These are phyloP conservation scores for Myxozyma melibiosi DNA, from an alignment of 805 yeast species.

Conservation along the genomic window DNA sequence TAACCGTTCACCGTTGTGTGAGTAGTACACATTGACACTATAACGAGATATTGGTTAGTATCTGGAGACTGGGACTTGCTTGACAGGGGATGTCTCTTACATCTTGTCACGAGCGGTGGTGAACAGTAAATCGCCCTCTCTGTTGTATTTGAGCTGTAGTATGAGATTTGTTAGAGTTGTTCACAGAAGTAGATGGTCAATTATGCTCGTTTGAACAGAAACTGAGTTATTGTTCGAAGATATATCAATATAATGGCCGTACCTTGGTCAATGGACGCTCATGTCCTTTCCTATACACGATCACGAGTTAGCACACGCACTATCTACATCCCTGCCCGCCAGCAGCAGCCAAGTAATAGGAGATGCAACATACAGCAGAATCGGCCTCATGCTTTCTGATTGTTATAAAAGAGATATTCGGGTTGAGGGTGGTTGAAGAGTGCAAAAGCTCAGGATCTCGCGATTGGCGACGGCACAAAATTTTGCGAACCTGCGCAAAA, in stretches of 20 bases:
- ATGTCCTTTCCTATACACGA: slow-evolving; percentile 67
- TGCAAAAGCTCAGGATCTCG: too few relatives aligned
- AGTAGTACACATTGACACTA: slow-evolving; percentile 68
- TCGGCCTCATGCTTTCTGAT: slow-evolving; percentile 9
- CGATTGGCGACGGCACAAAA: too few relatives aligned
- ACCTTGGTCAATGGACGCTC: slow-evolving; percentile 93
- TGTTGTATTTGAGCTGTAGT: slow-evolving; percentile 74
- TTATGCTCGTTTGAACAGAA: too few relatives aligned
- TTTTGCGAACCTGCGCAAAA: too few relatives aligned
- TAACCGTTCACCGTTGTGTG: slow-evolving; percentile 92
- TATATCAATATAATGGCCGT: too few relatives aligned
- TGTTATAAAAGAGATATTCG: too few relatives aligned
- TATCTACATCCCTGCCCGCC: background rate
- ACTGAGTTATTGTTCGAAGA: too few relatives aligned
- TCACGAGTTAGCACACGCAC: background rate
- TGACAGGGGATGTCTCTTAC: slow-evolving; percentile 31
- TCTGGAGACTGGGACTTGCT: too few relatives aligned
- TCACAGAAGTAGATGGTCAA: too few relatives aligned
- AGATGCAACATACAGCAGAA: slow-evolving; percentile 13
- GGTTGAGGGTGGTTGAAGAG: too few relatives aligned
- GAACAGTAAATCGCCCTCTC: slow-evolving; percentile 91
- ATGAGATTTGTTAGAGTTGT: too few relatives aligned
- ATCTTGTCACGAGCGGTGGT: slow-evolving; percentile 89
- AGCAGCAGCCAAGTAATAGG: background rate
- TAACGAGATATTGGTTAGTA: background rate